Base-by-base conservation (phyloP, 129 eudicot species). In the Glebionis coronaria region DNA sequence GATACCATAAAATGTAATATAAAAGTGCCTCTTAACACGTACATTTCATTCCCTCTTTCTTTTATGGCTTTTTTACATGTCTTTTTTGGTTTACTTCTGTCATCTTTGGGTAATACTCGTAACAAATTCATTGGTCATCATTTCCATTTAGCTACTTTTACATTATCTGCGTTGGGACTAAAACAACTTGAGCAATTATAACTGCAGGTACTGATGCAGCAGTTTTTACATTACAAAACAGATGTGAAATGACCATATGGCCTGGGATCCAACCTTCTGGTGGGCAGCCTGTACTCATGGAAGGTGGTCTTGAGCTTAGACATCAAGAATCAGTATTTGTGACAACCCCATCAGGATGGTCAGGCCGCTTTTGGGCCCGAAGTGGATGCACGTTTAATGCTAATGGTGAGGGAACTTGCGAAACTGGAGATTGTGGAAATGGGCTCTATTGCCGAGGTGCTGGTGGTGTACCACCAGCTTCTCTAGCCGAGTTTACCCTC, bases 291-390 rank as follows among this genome's bases (percentile, higher is more conserved):
- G 44, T 25, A 12, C 84, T 90, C 25, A 38, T 42, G 73, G 73
- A 79, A 10, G 92, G 94, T 5, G 97, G 94, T 52, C 58, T 90
- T 3, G 79, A 79, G 56, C 84, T 90, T 21, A 53, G 65, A 12
- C 70, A 80, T 0, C 61, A 21, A 19, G 68, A 82, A 27, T 56
- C 67, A 4, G 49, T 21, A 19, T 52, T 61, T 9, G 64, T 90
- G 29, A 65, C 76, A 0, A 78, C 94, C 10, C 97, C 94, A n/a
- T 14, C 40, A 53, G 80, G 80, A 7, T 85, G 97, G 94, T 77
- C 93, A 2, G 94, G 97, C 62, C 85, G 94, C 25, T 68, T 83
- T 11, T 89, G 96, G 96, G 84, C 73, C 10, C 72, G 96, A n/a
- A 73, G 29, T 11, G 84, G 84, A 3, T 90, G 97, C 86, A 29